These are phyloP conservation scores for Aspergillus latus DNA, from an alignment of 2,329 filamentous ascomycete species.

Conservation along the genomic window DNA sequence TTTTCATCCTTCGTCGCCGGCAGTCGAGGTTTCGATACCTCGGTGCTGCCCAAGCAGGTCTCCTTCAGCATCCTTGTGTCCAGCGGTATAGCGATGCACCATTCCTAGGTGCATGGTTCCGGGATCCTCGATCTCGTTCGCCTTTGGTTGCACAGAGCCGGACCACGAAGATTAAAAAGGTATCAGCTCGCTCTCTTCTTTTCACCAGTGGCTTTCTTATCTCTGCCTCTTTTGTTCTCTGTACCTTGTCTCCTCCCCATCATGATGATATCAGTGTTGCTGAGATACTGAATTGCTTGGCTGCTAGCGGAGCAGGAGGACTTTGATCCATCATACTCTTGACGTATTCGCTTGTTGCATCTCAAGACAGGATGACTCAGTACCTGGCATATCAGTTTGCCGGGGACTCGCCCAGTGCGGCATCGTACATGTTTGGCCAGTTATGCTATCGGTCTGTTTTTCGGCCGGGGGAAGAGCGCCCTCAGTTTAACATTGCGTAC, in stretches of 20 bases:
- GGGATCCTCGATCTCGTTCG: slow-evolving; percentile 4
- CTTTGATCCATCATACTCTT: neutral
- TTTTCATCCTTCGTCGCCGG: neutral
- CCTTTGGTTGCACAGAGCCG: slow-evolving; percentile 6
- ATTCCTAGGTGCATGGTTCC: slow-evolving; percentile 2
- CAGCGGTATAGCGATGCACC: slow-evolving; percentile 1
- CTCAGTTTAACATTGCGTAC: slow-evolving; percentile 34
- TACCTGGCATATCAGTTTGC: slow-evolving; percentile 11
- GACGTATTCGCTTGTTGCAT: neutral
- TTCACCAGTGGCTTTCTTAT: neutral
- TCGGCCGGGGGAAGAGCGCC: slow-evolving; percentile 30
- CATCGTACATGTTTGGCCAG: slow-evolving; percentile 19
- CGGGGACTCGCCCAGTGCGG: slow-evolving; percentile 4
- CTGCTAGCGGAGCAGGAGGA: slow-evolving; percentile 1
- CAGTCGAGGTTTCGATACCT: slow-evolving; percentile 1
- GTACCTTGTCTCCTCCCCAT: neutral
- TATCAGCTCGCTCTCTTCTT: slow-evolving; percentile 5
- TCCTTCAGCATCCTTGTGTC: slow-evolving; percentile 7
- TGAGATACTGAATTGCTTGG: slow-evolving; percentile 2
- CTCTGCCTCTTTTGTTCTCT: neutral
- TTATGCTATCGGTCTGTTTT: slow-evolving; percentile 33
- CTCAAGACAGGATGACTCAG: slow-evolving; percentile 14
- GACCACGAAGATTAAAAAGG: slow-evolving; percentile 3
- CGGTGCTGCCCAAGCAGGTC: neutral
- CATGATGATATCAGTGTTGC: slow-evolving; percentile 1